Base-by-base conservation (phyloP, 2,329 filamentous ascomycete genomes). In the Colletotrichum theobromicola region DNA sequence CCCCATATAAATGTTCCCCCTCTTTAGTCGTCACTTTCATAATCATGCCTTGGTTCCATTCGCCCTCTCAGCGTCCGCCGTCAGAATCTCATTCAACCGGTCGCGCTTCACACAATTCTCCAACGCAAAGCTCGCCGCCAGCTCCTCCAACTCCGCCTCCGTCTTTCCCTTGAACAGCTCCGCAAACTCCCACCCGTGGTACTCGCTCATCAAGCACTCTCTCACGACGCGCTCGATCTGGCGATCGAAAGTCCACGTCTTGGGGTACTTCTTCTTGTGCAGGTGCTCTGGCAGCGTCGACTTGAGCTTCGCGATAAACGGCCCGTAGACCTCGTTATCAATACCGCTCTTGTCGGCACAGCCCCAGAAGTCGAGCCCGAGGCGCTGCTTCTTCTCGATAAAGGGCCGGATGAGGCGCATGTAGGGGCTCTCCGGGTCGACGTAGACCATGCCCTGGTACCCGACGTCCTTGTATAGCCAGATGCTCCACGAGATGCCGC, bases 401-500 rank as follows among this genome's bases (percentile, higher is more conserved):
- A 92, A 90, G 0, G 87, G 84, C 21, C 83, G 78, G 55, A 92
- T 85, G 4, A 87, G 85, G 26, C 83, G 83, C 80, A 90, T 90
- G 81, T 89, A 91, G 3, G 83, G 77, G 9, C 84, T 87, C 13
- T 86, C 79, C 0, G 87, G 86, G 37, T 83, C 82, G 1, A 87
- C 82, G 74, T 89, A 87, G 0, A 89, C 82, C 88, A 91, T 90
- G 7, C 89, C 89, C 79, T 90, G 88, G 58, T 88, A 85, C 0
- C 89, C 88, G 50, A 91, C 87, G 72, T 91, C 89, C 79, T 91
- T 91, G 80, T 90, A 91, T 0, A 89, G 80, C 89, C 89, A 91
- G 78, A 93, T 93, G 16, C 83, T 88, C 91, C 90, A 93, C 60
- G 86, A 87, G 5, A 87, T 85, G 9, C 84, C 84, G 0, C 61